A percentile compares a stretch with the other conserved stretches of the same genome.
Evolutionary conservation across 768 basidiomycete genomes (phyloP).

Genomic region (Suillus clintonianus): DNA sequence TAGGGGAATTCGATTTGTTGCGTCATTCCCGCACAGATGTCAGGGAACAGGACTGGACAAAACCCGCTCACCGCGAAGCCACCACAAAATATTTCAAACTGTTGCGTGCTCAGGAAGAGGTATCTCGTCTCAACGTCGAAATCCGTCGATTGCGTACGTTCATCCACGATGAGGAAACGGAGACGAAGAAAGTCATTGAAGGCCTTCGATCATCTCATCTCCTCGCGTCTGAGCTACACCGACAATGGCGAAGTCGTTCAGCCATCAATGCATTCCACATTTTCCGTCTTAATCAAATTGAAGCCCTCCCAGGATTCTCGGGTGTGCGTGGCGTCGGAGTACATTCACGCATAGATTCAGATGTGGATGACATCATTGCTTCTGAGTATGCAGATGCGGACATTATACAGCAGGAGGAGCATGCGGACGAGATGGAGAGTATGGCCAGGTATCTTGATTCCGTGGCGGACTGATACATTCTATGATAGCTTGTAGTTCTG

Average conservation of each 20-base stretch:
- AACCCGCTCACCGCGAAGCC: conserved; percentile 1
- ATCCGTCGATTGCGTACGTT: background rate
- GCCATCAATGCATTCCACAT: conserved; percentile 1
- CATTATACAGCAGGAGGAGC: background rate
- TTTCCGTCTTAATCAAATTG: conserved; percentile 6
- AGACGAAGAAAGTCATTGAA: background rate
- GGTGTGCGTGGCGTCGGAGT: background rate
- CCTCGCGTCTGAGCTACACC: conserved; percentile 4
- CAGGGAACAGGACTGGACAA: background rate
- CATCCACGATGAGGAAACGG: background rate
- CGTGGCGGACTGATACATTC: too few species aligned
- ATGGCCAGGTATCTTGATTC: background rate
- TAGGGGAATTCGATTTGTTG: conserved; percentile 16
- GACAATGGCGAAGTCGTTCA: background rate
- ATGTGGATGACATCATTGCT: background rate
- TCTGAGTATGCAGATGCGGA: conserved; percentile 1
- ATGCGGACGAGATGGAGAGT: background rate
- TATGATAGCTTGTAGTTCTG: too few species aligned
- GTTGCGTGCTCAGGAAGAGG: conserved; percentile 8
- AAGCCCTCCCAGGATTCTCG: background rate
- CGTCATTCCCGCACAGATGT: background rate
- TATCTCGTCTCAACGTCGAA: conserved; percentile 8
- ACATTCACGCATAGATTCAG: background rate
- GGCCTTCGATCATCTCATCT: background rate
- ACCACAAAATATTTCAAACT: conserved; percentile 9